Evolutionary conservation across 176 grass and related monocot genomes (phyloP), one percentile per base, ranked within the genome.

Genomic region (Tillandsia fasciculata): DNA sequence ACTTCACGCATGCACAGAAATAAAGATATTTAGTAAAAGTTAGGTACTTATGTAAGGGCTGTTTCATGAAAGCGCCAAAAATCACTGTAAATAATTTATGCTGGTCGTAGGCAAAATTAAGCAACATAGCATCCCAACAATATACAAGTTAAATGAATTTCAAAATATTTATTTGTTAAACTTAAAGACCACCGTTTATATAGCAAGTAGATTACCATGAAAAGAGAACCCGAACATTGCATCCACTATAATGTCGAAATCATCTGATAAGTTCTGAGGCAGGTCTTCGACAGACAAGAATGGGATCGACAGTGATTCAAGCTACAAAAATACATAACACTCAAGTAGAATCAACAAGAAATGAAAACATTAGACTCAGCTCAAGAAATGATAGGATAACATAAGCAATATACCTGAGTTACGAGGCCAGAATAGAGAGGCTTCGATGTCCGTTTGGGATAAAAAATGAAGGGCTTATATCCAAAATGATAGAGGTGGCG

Each of bases 141-240:
- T 42, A 42, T 7, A 42, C 33, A 42, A 5, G 7, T 42, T 33
- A 42, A 4, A 42, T 42, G 33, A 42, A 42, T 42, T 42, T 42
- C 33, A 42, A 42, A 42, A 42, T 42, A 42, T 6, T 24, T 24
- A 24, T 24, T 24, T 24, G 24, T 61, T 9, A 18, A n/a, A 61
- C 15, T 8, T 18, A 61, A 61, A n/a, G 18, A 61, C 13, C 22
- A 61, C 22, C 2, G 10, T 2, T 20, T 9, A 6, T 61, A 42
- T 42, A 42, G 3, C 33, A 42, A 42, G 33, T 2, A 70, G 69
- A 9, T 28, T 87, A 97, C 93, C 93, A 28, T 84, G 89, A 81
- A 92, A 97, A 70, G 93, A 97, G 79, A 97, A 97, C 63, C 89
- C 93, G 75, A 97, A 97, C 81, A 97, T 97, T 12, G 86, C 89